A percentile compares a stretch with the other conserved stretches of the same genome.
Evolutionary conservation across 2,329 filamentous ascomycete species (phyloP).

Genomic region (Alternaria tenuissima): DNA sequence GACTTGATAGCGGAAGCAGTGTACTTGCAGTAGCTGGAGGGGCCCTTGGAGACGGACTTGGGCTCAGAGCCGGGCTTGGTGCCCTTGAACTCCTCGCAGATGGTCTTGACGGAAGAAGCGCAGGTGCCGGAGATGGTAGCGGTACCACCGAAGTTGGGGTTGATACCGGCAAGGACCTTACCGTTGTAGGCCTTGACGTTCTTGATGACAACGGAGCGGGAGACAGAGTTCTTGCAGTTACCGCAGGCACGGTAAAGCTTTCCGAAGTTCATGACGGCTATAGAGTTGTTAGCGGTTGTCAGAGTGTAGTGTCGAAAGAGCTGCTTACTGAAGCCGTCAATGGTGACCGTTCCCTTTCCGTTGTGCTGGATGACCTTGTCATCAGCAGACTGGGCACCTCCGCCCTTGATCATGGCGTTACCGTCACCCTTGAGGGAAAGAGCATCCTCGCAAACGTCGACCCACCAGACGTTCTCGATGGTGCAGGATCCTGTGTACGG

Average conservation of each 20-base stretch:
- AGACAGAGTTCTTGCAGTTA: constrained; percentile 58
- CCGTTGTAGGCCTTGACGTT: constrained; percentile 54
- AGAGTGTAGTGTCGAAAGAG: constrained; percentile 48
- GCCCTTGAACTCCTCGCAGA: constrained; percentile 49
- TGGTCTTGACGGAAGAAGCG: constrained; percentile 39
- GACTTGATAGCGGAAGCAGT: constrained; percentile 41
- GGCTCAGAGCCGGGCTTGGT: constrained; percentile 42
- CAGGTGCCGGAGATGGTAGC: constrained; percentile 54
- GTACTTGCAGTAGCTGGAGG: constrained; percentile 42
- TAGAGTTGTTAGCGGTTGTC: constrained; percentile 34
- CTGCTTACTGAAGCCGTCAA: constrained; percentile 43
- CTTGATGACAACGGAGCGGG: constrained; percentile 56
- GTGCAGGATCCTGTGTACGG: constrained; percentile 35
- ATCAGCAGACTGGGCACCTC: constrained; percentile 49
- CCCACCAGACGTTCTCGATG: constrained; percentile 53
- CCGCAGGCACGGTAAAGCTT: constrained; percentile 60
- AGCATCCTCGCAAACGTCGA: constrained; percentile 54
- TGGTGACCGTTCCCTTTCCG: constrained; percentile 51
- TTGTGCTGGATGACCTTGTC: constrained; percentile 58
- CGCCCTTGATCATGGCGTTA: constrained; percentile 51
- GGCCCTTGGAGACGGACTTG: constrained; percentile 39
- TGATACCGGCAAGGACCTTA: constrained; percentile 59
- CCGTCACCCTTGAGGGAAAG: constrained; percentile 49
- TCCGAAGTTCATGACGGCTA: constrained; percentile 46
- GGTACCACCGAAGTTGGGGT: constrained; percentile 61